A percentile compares a stretch with the other conserved stretches of the same genome.
phyloP scores from a whole-genome alignment of 495 filamentous ascomycete genomes.

The Talaromyces nanjingensis region DNA sequence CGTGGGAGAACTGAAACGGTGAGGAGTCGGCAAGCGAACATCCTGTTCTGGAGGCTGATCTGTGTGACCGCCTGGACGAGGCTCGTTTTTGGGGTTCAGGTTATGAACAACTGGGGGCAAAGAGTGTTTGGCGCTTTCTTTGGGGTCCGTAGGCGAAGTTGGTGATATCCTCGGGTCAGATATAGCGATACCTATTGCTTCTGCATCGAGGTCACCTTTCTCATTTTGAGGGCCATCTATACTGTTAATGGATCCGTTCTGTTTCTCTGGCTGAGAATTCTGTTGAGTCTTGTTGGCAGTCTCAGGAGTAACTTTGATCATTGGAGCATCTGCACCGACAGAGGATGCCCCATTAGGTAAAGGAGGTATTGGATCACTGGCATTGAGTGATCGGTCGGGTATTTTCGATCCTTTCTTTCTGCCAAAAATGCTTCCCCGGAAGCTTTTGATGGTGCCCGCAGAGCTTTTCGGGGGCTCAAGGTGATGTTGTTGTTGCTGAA shows the following conservation, averaged over 20 bases:
- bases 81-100: slow-evolving; percentile 32
- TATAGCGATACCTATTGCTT: slow-evolving; percentile 38
- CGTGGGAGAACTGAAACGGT: slow-evolving; percentile 40
- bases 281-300: slow-evolving; percentile 7
- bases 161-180: slow-evolving; percentile 17
- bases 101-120: slow-evolving; percentile 46
- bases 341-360: slow-evolving; percentile 12
- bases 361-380: slow-evolving; percentile 13
- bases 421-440: slow-evolving; percentile 70
- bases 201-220: slow-evolving; percentile 10
- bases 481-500: not conserved
- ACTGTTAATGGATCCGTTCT: slow-evolving; percentile 8
- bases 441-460: slow-evolving; percentile 61
- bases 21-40: slow-evolving; percentile 36
- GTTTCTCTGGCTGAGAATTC: slow-evolving; percentile 1
- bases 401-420: slow-evolving; percentile 36
- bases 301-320: slow-evolving; percentile 45
- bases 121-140: slow-evolving; percentile 30
- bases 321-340: slow-evolving; percentile 26
- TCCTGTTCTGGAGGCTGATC: slow-evolving; percentile 47
- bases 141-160: slow-evolving; percentile 7
- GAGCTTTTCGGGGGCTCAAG: slow-evolving; percentile 60
- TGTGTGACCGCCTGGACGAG: slow-evolving; percentile 37
- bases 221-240: slow-evolving; percentile 1
- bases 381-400: slow-evolving; percentile 24